Base-by-base conservation (phyloP, 495 filamentous ascomycete genomes). In the Daldinia loculata region DNA sequence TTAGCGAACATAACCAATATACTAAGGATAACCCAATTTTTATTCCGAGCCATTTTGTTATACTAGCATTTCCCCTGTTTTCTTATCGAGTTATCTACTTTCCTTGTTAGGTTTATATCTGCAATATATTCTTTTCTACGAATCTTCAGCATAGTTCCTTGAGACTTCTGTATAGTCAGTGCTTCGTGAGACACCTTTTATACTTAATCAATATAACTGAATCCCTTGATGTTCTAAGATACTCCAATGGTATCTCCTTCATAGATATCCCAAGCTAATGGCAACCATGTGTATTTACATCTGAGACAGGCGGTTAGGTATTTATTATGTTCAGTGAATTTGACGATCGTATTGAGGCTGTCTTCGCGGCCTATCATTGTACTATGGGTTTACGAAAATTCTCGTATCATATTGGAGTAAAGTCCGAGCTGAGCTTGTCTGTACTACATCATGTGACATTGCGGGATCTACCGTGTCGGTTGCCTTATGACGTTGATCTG, bases 351-450 rank as follows among this genome's bases (percentile, higher is more conserved):
- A 53, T 41, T 1, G 8, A 1, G 24, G 22, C 53, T 19, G 15
- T 17, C 7, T 32, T 27, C 26, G 4, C 12, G 5, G 24, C 14
- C 50, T 26, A 30, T 17, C 1, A 29, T 30, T 6, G 50, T 22
- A n/a, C 12, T 8, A 38, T 36, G 22, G 14, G 6, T 52, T 53
- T 53, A 52, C 60, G 60, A 39, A 53, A 57, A 36, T 38, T 24
- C 39, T 48, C 62, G 62, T 48, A 65, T 38, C 29, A 32, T 27
- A 38, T 56, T 55, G 39, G 27, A 29, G 41, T 5, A 11, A 19
- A 19, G 17, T 45, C 15, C 45, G 45, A 50, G 45, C 45, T 50
- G 45, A 41, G 3, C 15, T 41, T 6, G 38, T 41, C 38, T 41
- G 15, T n/a, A n/a, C 32, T 34, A 12, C 0, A 34, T 34, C 32